Conservation (phyloP, 495 filamentous ascomycete genomes). For the Aspergillus sclerotiicarbonarius region DNA sequence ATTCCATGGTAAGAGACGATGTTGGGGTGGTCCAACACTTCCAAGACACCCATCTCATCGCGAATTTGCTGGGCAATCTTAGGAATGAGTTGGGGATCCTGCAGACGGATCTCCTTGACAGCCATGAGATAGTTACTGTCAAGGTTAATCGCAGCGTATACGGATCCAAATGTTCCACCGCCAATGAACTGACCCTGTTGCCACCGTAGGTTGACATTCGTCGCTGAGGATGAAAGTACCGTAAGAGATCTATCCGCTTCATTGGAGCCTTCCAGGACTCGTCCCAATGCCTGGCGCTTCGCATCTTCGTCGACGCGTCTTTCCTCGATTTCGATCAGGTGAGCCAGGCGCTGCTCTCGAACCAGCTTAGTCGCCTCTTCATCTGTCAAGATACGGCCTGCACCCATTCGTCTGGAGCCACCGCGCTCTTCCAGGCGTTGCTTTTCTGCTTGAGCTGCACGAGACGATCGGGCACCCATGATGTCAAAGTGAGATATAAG, state of each 20-base stretch:
- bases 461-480: slow-evolving; percentile 89
- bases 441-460: slow-evolving; percentile 90
- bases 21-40: slow-evolving; percentile 94
- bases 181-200: slow-evolving; percentile 97
- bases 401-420: slow-evolving; percentile 70
- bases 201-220: slow-evolving; percentile 93
- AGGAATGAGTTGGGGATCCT: slow-evolving; percentile 94
- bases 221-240: slow-evolving; percentile 87
- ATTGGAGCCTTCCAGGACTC: slow-evolving; percentile 89
- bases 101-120: slow-evolving; percentile 95
- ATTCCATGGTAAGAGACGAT: slow-evolving; percentile 98
- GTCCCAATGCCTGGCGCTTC: slow-evolving; percentile 85
- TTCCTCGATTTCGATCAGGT: slow-evolving; percentile 74
- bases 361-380: slow-evolving; percentile 75
- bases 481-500: slow-evolving; percentile 99
- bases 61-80: slow-evolving; percentile 89
- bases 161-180: slow-evolving; percentile 94
- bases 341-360: slow-evolving; percentile 66
- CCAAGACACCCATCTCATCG: slow-evolving; percentile 95
- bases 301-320: slow-evolving; percentile 71
- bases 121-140: slow-evolving; percentile 97
- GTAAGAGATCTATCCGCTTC: slow-evolving; percentile 94
- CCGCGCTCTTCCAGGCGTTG: slow-evolving; percentile 73
- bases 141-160: slow-evolving; percentile 95
- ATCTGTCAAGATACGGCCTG: slow-evolving; percentile 76